Evolutionary conservation across 140 eudicot species (phyloP), one percentile per base, ranked within the genome.

Genomic region (Erigeron philadelphicus): DNA sequence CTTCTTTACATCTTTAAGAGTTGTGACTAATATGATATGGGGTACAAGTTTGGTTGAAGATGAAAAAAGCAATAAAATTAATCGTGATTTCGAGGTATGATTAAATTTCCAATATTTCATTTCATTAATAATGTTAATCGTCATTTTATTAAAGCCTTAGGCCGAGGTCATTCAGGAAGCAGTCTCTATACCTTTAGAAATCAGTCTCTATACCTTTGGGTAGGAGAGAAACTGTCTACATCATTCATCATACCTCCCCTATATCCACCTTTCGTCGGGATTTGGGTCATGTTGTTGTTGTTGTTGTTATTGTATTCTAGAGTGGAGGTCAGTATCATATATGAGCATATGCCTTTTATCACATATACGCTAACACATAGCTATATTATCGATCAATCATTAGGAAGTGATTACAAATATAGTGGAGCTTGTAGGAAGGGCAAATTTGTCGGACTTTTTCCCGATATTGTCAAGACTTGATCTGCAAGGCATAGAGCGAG

Each of bases 401-500:
- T 16, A 16, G 59, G 48, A 61, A 4, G 67, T 61, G 21, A n/a
- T 61, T 35, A 1, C 21, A 1, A 40, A 40, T 46, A 40, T n/a
- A 15, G 25, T 38, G 10, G 23, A 40, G 67, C 67, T 61, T 61
- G 11, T 61, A 0, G 67, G 67, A 38, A n/a, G 48, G 7, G 21
- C 49, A 40, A 61, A 61, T 16, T 0, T 61, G 67, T 61, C 67
- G 19, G 67, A 61, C 21, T 61, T 61, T 21, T 61, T 61, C 11
- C 67, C 67, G 67, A 47, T 38, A 19, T 10, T 61, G 3, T 38
- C 67, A 10, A 38, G 67, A 61, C 15, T 61, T 2, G 67, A 61
- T 61, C n/a, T 61, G n/a, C 67, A 61, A 15, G 67, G 67, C 13
- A 23, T 61, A 0, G 49, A 61, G 67, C 23, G 48, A 61, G 19